Base-by-base conservation (phyloP, 306 rosid species). In the Luffa aegyptiaca region DNA sequence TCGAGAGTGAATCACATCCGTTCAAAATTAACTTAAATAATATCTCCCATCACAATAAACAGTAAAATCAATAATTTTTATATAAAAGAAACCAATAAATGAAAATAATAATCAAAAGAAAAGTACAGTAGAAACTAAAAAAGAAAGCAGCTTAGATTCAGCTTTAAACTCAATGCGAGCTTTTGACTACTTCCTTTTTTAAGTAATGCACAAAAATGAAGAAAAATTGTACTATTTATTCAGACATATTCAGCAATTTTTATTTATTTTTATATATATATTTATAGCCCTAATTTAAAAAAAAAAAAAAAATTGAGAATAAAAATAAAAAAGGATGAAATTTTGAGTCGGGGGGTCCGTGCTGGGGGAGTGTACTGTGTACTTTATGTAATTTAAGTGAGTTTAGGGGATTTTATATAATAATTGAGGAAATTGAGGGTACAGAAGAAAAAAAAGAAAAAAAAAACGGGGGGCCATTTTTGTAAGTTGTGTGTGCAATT, bases 151-250 rank as follows among this genome's bases (percentile, higher is more conserved):
- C 18, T 49, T 52, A 51, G 45, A 74, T 13, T 74, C 78, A 74
- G 78, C 78, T 74, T 74, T 74, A 74, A 74, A 74, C 78, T 51
- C 59, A 74, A 49, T 49, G 12, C 45, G 51, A 51, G 45, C 78
- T 74, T 72, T 74, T 74, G 78, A 74, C 61, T 74, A 35, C 61
- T 3, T 3, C 61, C 44, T 41, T 51, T 74, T 49, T 74, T 14
- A 49, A 51, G 59, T 74, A 33, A 31, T 51, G 61, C 59, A 33
- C 44, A 74, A 49, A 74, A 74, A 74, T 51, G 75, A 44, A 66
- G 33, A 65, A 37, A 65, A 37, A 65, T 0, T 13, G 48, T 36
- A 68, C 74, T 41, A 9, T 68, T 68, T 39, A 14, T 35, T 18
- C 8, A 3, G 33, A 68, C 75, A 68, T 7, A 42, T 68, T n/a